Evolutionary conservation across 139 green algal species (phyloP).

Genomic region (Trebouxia sp.): DNA sequence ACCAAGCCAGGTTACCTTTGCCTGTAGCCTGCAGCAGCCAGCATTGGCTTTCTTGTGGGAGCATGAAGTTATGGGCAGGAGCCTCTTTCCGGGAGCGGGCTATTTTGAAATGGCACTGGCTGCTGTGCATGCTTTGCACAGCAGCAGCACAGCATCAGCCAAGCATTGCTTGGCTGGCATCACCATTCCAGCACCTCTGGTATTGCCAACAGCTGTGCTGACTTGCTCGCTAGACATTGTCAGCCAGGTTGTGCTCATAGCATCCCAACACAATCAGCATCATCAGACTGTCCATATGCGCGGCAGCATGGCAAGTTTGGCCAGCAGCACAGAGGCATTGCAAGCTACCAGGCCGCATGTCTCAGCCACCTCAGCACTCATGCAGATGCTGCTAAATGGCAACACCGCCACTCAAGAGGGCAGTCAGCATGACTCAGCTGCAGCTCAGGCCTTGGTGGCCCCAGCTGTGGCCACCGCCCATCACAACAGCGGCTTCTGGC

Average conservation of each 20-base stretch:
- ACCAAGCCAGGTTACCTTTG: not conserved
- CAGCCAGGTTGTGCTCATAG: not conserved
- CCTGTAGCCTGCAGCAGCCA: slow-evolving; percentile 3
- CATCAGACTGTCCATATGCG: not conserved
- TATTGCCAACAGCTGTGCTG: not conserved
- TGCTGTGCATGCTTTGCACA: not conserved
- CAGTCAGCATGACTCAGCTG: not conserved
- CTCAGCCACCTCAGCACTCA: not conserved
- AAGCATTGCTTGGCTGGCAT: not conserved
- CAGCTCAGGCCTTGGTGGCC: not conserved
- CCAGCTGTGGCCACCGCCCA: slow-evolving; percentile 2
- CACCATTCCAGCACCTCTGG: not conserved
- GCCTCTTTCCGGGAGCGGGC: slow-evolving; percentile 11
- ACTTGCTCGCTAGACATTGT: not conserved
- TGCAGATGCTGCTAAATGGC: not conserved
- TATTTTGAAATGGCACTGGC: slow-evolving; percentile 10
- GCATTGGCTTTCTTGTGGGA: slow-evolving; percentile 7
- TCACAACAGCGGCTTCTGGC: slow-evolving; percentile 34
- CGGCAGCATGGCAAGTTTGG: not conserved
- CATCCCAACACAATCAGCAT: not conserved
- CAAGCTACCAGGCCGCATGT: too few relatives aligned
- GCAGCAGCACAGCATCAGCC: not conserved
- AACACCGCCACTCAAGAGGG: not conserved
- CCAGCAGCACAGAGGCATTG: too few relatives aligned
- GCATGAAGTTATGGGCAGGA: not conserved